Evolutionary conservation across 2,329 filamentous ascomycete species (phyloP), one percentile per base, ranked within the genome.

Genomic region (Hansfordia pulvinata): DNA sequence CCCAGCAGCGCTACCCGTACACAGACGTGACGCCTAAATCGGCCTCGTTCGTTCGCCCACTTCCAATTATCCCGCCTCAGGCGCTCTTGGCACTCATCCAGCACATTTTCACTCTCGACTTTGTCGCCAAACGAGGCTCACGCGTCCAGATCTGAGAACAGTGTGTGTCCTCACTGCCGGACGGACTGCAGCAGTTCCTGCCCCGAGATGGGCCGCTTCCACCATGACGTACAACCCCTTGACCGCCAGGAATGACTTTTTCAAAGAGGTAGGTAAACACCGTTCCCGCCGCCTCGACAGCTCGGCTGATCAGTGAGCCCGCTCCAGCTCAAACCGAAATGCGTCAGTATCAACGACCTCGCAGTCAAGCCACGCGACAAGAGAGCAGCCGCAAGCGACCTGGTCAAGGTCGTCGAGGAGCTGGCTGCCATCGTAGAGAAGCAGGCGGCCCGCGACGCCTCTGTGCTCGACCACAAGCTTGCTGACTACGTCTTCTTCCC

Each of bases 401-500:
- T 76, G 23, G 46, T 56, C 15, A 44, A 53, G 6, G 54, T 68
- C 15, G 57, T 56, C 2, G 46, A 50, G 14, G 52, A 61, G 30
- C 47, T 75, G 3, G 49, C 60, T 17, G 35, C 36, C 13, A 47
- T 68, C n/a, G 49, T 75, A 4, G 44, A 58, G 23, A 44, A 46
- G 17, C 63, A 63, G 39, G 39, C 56, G 16, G 41, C 47, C 21
- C 42, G 41, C 14, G 60, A 70, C 35, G 49, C 58, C 3, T 46
- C 56, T 2, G 55, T 58, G 1, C 50, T 96, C 11, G 83, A 94
- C 47, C 66, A 76, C 27, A 88, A 85, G 47, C 58, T 96, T 11
- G 84, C 86, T 10, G 86, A 94, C 56, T 98, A 96, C 60, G 69
- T 81, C 43, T 96, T 96, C 59, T 93, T 94, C 35, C 90, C 90